Evolutionary conservation across 805 yeast species (phyloP).

Genomic region (Wickerhamomyces rabaulensis): DNA sequence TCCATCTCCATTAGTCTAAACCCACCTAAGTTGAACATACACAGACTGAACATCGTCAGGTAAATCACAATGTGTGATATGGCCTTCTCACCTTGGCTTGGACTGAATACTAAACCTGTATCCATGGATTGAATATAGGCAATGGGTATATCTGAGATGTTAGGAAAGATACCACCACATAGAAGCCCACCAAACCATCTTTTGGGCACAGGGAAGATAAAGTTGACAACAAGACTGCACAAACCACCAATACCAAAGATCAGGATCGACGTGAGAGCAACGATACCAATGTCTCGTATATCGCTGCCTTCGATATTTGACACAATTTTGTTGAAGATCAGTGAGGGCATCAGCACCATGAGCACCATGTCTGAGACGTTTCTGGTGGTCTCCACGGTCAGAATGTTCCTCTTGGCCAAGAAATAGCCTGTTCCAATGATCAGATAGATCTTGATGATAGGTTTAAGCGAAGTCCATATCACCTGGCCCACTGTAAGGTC

Average conservation of each 20-base stretch:
- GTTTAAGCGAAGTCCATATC: conserved; percentile 75
- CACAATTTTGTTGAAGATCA: conserved; percentile 71
- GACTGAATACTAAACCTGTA: conserved; percentile 48
- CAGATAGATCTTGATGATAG: conserved; percentile 77
- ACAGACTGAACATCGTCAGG: conserved; percentile 56
- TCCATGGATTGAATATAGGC: conserved; percentile 76
- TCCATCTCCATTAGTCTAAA: conserved; percentile 64
- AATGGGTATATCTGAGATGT: conserved; percentile 78
- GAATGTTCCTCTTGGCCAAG: conserved; percentile 56
- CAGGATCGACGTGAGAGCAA: conserved; percentile 42
- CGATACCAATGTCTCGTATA: conserved; percentile 64
- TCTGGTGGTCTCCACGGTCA: conserved; percentile 62
- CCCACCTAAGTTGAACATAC: conserved; percentile 71
- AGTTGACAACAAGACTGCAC: conserved; percentile 35
- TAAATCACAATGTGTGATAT: conserved; percentile 78
- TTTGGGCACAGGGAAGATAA: conserved; percentile 56
- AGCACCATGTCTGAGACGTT: conserved; percentile 68
- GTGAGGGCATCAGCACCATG: conserved; percentile 65
- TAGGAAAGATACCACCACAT: conserved; percentile 71
- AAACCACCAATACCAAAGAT: conserved; percentile 41
- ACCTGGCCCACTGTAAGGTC: conserved; percentile 46
- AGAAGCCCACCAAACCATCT: conserved; percentile 74
- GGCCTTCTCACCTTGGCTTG: conserved; percentile 57
- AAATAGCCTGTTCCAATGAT: conserved; percentile 63
- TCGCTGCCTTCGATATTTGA: conserved; percentile 60